Evolutionary conservation across 306 rosid genomes (phyloP), one percentile per base, ranked within the genome.

Genomic region (Cucumis cinereus): DNA sequence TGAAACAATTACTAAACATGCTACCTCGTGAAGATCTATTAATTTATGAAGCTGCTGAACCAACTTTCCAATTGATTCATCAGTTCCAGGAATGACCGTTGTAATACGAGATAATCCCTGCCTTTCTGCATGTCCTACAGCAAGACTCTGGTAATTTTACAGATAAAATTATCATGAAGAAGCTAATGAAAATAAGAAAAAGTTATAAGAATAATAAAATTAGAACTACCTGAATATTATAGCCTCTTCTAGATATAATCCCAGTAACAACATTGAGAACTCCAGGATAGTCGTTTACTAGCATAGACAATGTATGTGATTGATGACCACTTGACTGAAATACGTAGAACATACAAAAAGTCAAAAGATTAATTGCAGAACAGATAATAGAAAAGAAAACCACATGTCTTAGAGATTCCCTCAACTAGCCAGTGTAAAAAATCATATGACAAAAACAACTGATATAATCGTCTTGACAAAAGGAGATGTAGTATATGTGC

Each of bases 81-180:
- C 80, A 26, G 87, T 87, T 54, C 91, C 91, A 63, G 89, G 91
- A 87, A 87, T 58, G 33, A 87, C 91, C 50, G 91, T 85, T 66
- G 91, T 87, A 49, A 87, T 85, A 75, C 91, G 91, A 75, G 91
- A 87, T 66, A 77, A 79, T 49, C 91, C 91, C 80, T 79, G 81
- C n/a, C 14, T 77, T 78, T 87, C 91, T 63, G 91, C 84, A 70
- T 73, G 91, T n/a, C 91, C 91, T 73, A 87, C 91, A 71, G 91
- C 89, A 26, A 87, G 82, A 73, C 91, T 87, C 91, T 87, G 75
- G 17, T 1, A 80, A 50, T 19, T 41, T 52, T 20, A 28, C 73
- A 61, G 63, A 66, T 20, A 74, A 72, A 72, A 72, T 9, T 28
- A 47, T 54, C 61, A 50, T 5, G 3, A 16, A 13, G 13, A 47